A percentile compares a stretch with the other conserved stretches of the same genome.
These are phyloP conservation scores for Tolypocladium ovalisporum DNA, from an alignment of 2,329 filamentous ascomycete species.

Conservation along the genomic window DNA sequence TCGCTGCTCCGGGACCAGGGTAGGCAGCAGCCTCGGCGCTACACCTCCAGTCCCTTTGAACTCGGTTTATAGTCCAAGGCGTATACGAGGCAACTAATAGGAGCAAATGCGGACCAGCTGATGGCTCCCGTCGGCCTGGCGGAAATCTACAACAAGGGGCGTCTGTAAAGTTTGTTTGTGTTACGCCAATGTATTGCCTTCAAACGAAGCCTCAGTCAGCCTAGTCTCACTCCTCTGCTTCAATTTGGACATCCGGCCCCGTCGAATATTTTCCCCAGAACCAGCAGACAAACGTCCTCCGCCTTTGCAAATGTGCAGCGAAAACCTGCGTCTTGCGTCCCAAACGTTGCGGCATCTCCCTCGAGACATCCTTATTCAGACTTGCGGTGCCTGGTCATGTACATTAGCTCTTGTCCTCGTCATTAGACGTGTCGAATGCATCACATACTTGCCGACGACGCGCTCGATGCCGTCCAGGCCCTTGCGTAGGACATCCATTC, in stretches of 20 bases:
- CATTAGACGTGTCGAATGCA: not conserved
- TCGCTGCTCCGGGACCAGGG: not conserved
- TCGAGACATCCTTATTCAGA: not conserved
- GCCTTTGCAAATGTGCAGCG: not conserved
- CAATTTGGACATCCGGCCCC: no score
- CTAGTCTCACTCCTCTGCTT: not conserved
- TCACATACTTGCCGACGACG: conserved; percentile 58
- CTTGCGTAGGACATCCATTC: conserved; percentile 65
- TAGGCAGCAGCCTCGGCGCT: not conserved
- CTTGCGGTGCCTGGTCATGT: conserved; percentile 10
- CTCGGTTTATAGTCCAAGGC: no score
- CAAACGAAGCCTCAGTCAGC: not conserved
- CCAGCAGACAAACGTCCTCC: not conserved
- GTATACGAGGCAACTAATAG: no score
- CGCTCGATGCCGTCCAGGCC: conserved; percentile 79
- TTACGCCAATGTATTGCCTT: not conserved
- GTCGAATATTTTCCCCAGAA: no score
- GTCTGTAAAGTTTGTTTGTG: not conserved
- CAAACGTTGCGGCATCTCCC: not conserved
- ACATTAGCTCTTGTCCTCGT: conserved; percentile 2
- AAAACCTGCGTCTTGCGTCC: not conserved
- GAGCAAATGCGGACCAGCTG: not conserved
- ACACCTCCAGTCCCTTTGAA: no score
- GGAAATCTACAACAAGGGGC: not conserved
- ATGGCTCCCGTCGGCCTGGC: not conserved